Percentiles rank a stretch among this genome's conserved stretches.
Evolutionary conservation across 495 filamentous ascomycete species (phyloP).

Genomic region (Glarea lozoyensis): DNA sequence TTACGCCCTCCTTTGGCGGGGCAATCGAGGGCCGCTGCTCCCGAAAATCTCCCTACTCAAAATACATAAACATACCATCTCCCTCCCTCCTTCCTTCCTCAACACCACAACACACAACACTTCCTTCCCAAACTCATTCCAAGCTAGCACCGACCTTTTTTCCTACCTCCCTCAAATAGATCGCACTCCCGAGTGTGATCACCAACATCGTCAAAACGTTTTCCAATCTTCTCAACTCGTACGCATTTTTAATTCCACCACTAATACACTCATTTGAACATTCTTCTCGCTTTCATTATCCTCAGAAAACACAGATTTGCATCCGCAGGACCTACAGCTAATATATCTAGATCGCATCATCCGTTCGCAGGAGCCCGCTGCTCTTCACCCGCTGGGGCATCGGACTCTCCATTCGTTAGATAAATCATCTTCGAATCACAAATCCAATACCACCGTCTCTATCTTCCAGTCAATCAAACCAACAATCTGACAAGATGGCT

Average conservation of each 20-base stretch:
- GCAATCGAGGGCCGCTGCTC: not conserved
- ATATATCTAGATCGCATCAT: constrained; percentile 68
- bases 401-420: constrained; percentile 59
- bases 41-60: not conserved
- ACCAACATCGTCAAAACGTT: constrained; percentile 63
- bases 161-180: constrained; percentile 4
- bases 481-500: constrained; percentile 56
- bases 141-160: not conserved
- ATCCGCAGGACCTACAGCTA: constrained; percentile 9
- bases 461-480: constrained; percentile 1
- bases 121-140: not conserved
- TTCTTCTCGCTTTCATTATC: constrained; percentile 1
- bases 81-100: not conserved
- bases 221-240: constrained; percentile 87
- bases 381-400: constrained; percentile 80
- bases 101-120: not conserved
- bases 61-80: too few species aligned
- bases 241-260: constrained; percentile 32
- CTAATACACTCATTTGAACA: constrained; percentile 3
- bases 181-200: constrained; percentile 19
- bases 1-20: constrained; percentile 2
- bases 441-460: constrained; percentile 17
- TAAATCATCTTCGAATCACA: constrained; percentile 35
- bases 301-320: too few species aligned
- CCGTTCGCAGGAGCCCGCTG: constrained; percentile 96